These are phyloP conservation scores for Yamadazyma kitorensis DNA, from an alignment of 805 yeast genomes.

Conservation along the genomic window DNA sequence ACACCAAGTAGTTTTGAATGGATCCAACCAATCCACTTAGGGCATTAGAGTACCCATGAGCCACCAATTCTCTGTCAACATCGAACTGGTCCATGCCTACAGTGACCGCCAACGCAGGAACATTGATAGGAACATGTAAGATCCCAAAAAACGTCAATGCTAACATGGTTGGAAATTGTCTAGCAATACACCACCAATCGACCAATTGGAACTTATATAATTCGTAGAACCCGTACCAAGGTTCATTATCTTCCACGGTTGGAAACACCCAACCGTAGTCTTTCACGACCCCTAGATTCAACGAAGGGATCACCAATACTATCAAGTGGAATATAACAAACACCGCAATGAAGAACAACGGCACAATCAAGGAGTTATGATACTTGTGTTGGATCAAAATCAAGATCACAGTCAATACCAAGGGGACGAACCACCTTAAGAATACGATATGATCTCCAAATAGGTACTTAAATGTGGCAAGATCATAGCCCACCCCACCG, in stretches of 20 bases:
- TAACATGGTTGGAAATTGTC: slow-evolving; percentile 86
- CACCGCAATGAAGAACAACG: slow-evolving; percentile 71
- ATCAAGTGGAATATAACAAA: slow-evolving; percentile 68
- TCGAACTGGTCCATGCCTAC: slow-evolving; percentile 82
- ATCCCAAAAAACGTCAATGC: slow-evolving; percentile 96
- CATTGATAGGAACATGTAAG: slow-evolving; percentile 94
- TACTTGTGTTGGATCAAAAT: slow-evolving; percentile 54
- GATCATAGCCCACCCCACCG: slow-evolving; percentile 65
- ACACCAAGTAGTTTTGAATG: slow-evolving; percentile 91
- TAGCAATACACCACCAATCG: slow-evolving; percentile 67
- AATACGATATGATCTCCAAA: slow-evolving; percentile 37
- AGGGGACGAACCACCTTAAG: slow-evolving; percentile 67
- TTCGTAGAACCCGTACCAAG: slow-evolving; percentile 88
- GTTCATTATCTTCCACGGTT: slow-evolving; percentile 59
- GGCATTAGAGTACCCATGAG: slow-evolving; percentile 90
- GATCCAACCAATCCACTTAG: slow-evolving; percentile 82
- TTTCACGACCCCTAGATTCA: slow-evolving; percentile 62
- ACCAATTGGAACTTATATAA: slow-evolving; percentile 68
- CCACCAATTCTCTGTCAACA: slow-evolving; percentile 89
- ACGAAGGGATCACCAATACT: slow-evolving; percentile 61
- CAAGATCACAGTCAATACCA: slow-evolving; percentile 57
- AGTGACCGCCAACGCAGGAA: slow-evolving; percentile 93
- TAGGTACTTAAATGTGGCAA: slow-evolving; percentile 50
- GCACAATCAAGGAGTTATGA: slow-evolving; percentile 72
- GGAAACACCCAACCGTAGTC: slow-evolving; percentile 82